Base-by-base conservation (phyloP, 2,329 filamentous ascomycete genomes). In the Pseudopithomyces maydicus region DNA sequence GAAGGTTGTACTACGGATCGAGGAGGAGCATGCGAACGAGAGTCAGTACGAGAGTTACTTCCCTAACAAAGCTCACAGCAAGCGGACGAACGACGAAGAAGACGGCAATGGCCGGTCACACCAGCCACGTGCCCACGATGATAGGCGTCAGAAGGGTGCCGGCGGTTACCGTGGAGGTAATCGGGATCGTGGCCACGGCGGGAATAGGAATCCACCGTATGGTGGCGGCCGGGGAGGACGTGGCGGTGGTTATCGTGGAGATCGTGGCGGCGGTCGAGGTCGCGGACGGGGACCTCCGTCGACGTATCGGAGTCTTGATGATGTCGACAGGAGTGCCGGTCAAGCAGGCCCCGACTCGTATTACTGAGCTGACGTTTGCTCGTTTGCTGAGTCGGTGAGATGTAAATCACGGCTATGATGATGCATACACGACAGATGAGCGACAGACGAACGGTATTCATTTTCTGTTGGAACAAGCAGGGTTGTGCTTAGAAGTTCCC, bases 1-100 rank as follows among this genome's bases (percentile, higher is more conserved):
- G 77, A 97, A 96, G 78, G 86, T 91, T 15, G 82, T 95, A 61
- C 78, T 98, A 50, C 85, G 90, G 1, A 88, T 98, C 45, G 92
- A 97, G 73, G 82, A 87, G 51, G 90, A 94, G 79, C 66, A 65
- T 6, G 62, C 70, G 7, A 74, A 87, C 22, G 87, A 90, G 66
- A 85, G 85, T 60, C 84, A 86, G 59, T 87, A 86, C 68, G 86
- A 90, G 65, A 85, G 82, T 66, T 77, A 85, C 17, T 86, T 86
- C 62, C 80, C 83, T 32, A 88, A 84, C 68, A 89, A 84, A 69
- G 88, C 88, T 66, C 45, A 68, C 33, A 67, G 68, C 20, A 70
- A 66, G 55, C 64, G 65, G 23, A 57, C 84, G 35, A 64, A 52
- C 39, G 45, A 63, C 10, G 66, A 69, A 20, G 66, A 67, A 1